phyloP scores from a whole-genome alignment of 306 rosid genomes.

The Pterocarpus macrocarpus region DNA sequence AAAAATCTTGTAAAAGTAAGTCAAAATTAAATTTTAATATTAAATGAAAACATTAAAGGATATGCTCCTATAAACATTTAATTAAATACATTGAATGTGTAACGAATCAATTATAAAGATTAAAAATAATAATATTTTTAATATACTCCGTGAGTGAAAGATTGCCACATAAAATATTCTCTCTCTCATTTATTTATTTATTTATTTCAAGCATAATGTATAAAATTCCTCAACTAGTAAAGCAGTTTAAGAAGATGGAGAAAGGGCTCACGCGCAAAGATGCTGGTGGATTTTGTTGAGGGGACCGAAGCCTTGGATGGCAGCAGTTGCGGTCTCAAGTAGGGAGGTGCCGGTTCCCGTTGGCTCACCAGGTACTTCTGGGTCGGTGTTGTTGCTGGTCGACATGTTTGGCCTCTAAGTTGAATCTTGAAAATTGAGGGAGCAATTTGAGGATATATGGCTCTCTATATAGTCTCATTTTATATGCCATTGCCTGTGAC shows the following conservation, averaged over 20 bases:
- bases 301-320: constrained; percentile 73
- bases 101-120: too few species aligned
- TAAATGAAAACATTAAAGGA: too few species aligned
- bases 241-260: neutral
- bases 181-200: too few species aligned
- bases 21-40: too few species aligned
- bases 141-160: too few species aligned
- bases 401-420: constrained; percentile 45
- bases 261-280: constrained; percentile 73
- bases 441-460: neutral
- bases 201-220: too few species aligned
- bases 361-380: constrained; percentile 62
- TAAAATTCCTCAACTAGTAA: too few species aligned
- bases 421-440: neutral
- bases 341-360: constrained; percentile 57
- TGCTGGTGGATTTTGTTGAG: constrained; percentile 86
- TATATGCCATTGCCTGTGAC: neutral
- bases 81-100: too few species aligned
- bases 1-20: too few species aligned
- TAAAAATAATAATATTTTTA: too few species aligned
- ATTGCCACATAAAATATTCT: too few species aligned
- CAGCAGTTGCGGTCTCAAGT: constrained; percentile 68
- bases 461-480: neutral
- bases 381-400: neutral
- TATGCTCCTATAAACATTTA: too few species aligned